A percentile compares a stretch with the other conserved stretches of the same genome.
phyloP scores from a whole-genome alignment of 129 eudicot genomes.

The Arctium minus region DNA sequence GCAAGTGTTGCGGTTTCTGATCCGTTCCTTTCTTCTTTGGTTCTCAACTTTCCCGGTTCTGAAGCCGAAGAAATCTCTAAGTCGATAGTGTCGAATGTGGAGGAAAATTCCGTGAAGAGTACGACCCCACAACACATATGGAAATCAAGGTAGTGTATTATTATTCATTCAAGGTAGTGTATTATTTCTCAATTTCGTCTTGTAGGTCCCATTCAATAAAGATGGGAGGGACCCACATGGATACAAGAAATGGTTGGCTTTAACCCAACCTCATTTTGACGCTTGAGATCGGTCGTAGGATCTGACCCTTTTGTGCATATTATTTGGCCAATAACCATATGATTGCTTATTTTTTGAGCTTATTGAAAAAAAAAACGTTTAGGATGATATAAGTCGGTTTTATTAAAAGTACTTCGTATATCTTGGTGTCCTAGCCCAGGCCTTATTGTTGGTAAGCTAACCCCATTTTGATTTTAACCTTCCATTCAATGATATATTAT shows the following conservation, averaged over 20 bases:
- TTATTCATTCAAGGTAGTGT: not conserved
- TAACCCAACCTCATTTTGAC: too few relatives aligned
- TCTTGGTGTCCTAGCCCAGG: too few relatives aligned
- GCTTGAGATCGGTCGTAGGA: too few relatives aligned
- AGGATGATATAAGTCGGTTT: too few relatives aligned
- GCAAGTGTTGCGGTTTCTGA: constrained; percentile 45
- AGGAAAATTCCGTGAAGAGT: constrained; percentile 43
- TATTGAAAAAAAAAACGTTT: too few relatives aligned
- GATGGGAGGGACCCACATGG: not conserved
- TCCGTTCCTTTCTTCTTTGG: constrained; percentile 73
- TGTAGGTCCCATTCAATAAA: not conserved
- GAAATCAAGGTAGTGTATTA: constrained; percentile 63
- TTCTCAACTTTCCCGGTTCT: constrained; percentile 64
- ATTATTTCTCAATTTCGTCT: not conserved
- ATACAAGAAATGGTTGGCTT: not conserved
- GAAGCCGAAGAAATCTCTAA: constrained; percentile 78
- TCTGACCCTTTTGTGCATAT: too few relatives aligned
- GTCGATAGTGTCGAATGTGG: constrained; percentile 51
- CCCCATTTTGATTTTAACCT: too few relatives aligned
- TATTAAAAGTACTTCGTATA: too few relatives aligned
- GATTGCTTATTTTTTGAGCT: too few relatives aligned
- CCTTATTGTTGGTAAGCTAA: too few relatives aligned
- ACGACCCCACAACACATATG: constrained; percentile 47
- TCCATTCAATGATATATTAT: too few relatives aligned
- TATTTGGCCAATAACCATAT: too few relatives aligned